Evolutionary conservation across 148 eudicot species (phyloP).

Genomic region (Persicaria tinctoria): DNA sequence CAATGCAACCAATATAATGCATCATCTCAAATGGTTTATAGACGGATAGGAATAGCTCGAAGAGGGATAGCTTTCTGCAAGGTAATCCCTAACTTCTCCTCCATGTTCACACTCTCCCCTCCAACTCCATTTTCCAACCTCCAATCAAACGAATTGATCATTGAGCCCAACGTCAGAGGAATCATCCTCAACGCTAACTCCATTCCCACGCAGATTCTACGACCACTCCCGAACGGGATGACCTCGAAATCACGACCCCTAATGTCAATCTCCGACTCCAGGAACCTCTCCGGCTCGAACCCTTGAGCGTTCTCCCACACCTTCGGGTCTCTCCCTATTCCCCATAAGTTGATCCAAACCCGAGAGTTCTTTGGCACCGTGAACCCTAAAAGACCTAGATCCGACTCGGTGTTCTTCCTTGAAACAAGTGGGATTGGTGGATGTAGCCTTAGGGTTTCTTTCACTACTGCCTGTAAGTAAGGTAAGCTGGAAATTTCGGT

Average conservation of each 20-base stretch:
- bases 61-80: slow-evolving; percentile 22
- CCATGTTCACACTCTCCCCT: slow-evolving; percentile 23
- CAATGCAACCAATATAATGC: too few species aligned
- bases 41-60: slow-evolving; percentile 16
- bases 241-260: slow-evolving; percentile 16
- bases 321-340: slow-evolving; percentile 30
- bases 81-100: slow-evolving; percentile 25
- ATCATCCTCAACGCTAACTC: slow-evolving; percentile 25
- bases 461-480: slow-evolving; percentile 30
- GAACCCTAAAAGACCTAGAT: slow-evolving; percentile 10
- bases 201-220: slow-evolving; percentile 30
- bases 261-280: slow-evolving; percentile 25
- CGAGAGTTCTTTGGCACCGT: slow-evolving; percentile 28
- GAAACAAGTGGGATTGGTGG: slow-evolving; percentile 30
- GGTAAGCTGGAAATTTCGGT: slow-evolving; percentile 23
- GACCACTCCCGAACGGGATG: slow-evolving; percentile 3
- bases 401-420: slow-evolving; percentile 21
- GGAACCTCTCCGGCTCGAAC: slow-evolving; percentile 33
- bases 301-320: slow-evolving; percentile 21
- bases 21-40: neutral
- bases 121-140: slow-evolving; percentile 20
- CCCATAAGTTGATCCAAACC: slow-evolving; percentile 31
- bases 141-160: slow-evolving; percentile 31
- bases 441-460: slow-evolving; percentile 33
- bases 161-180: slow-evolving; percentile 25